Base-by-base conservation (phyloP, 2,329 filamentous ascomycete species). In the Trichophyton schoenleinii region DNA sequence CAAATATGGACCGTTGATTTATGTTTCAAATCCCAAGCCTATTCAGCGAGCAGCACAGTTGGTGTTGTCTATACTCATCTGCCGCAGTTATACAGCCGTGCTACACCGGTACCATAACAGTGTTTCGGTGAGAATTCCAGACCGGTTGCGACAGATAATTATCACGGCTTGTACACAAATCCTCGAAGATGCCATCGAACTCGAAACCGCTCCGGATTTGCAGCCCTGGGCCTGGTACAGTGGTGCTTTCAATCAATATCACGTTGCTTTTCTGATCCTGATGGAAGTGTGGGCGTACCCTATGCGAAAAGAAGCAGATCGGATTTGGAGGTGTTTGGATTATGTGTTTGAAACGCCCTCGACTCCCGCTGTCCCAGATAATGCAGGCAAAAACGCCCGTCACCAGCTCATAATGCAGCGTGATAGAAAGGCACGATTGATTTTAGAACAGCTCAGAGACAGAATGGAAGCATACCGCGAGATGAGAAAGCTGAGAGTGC, bases 231-330 rank as follows among this genome's bases (percentile, higher is more conserved):
- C 77, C 1, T 91, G 88, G 88, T 90, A 89, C 66, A 68, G 76
- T 11, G 86, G 87, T 3, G 86, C 87, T 4, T 82, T 87, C 64
- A 85, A 88, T 64, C 87, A 89, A 69, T 89, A 86, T 70, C 87
- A 90, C 68, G 80, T 81, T 3, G 85, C 87, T 0, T 77, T 91
- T 36, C 77, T 91, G 0, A 75, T 91, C 22, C 78, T 88, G 5
- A 81, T 83, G 22, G 87, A 91, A 69, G 74, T 89, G 3, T 87
- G 84, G 68, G 79, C 80, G 55, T 78, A 79, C 46, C 81, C 83
- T 0, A 74, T 79, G 60, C 77, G 80, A 57, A 78, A 78, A 58
- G 80, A 87, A 63, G 83, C 83, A 1, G 79, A 81, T 25, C 80
- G 87, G 7, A 87, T 89, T 62, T 89, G 87, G 87, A 74, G 77